A percentile compares a stretch with the other conserved stretches of the same genome.
phyloP scores from a whole-genome alignment of 2,329 filamentous ascomycete species.

The Teratosphaeria nubilosa region DNA sequence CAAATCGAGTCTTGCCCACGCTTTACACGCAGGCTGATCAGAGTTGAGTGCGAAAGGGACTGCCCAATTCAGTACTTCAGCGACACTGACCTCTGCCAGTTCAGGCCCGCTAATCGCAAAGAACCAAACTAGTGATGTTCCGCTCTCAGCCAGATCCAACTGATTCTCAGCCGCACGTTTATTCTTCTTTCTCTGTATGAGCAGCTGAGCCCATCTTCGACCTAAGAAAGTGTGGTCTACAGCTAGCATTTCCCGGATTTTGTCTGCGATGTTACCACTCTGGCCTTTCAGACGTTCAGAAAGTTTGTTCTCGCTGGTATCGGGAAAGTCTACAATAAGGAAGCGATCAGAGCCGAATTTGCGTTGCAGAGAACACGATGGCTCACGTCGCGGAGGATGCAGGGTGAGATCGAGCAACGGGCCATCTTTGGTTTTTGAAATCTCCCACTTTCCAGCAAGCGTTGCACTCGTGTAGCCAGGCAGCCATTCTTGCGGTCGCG shows the following conservation, averaged over 20 bases:
- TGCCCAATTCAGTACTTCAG: slow-evolving; percentile 31
- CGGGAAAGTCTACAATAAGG: slow-evolving; percentile 30
- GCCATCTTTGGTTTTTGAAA: slow-evolving; percentile 3
- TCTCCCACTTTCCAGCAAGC: background rate
- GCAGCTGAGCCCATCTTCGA: slow-evolving; percentile 31
- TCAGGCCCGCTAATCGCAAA: slow-evolving; percentile 15
- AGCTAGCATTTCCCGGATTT: slow-evolving; percentile 27
- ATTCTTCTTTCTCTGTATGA: slow-evolving; percentile 26
- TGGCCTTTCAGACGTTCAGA: slow-evolving; percentile 8
- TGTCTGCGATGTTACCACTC: slow-evolving; percentile 7
- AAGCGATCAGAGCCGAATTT: slow-evolving; percentile 30
- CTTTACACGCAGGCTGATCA: slow-evolving; percentile 31
- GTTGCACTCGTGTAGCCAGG: slow-evolving; percentile 3
- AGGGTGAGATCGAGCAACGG: slow-evolving; percentile 15
- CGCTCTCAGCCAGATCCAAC: slow-evolving; percentile 4
- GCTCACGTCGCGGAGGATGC: slow-evolving; percentile 11
- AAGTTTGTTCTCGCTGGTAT: slow-evolving; percentile 11
- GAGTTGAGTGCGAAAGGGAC: slow-evolving; percentile 28
- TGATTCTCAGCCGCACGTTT: slow-evolving; percentile 5
- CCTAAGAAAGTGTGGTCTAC: slow-evolving; percentile 30
- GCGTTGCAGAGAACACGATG: slow-evolving; percentile 16
- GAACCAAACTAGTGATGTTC: slow-evolving; percentile 10
- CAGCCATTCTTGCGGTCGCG: slow-evolving; percentile 6
- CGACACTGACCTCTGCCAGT: slow-evolving; percentile 10
- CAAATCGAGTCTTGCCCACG: slow-evolving; percentile 33